phyloP scores from a whole-genome alignment of 2,329 filamentous ascomycete species.

The Herpotrichia juniperi region DNA sequence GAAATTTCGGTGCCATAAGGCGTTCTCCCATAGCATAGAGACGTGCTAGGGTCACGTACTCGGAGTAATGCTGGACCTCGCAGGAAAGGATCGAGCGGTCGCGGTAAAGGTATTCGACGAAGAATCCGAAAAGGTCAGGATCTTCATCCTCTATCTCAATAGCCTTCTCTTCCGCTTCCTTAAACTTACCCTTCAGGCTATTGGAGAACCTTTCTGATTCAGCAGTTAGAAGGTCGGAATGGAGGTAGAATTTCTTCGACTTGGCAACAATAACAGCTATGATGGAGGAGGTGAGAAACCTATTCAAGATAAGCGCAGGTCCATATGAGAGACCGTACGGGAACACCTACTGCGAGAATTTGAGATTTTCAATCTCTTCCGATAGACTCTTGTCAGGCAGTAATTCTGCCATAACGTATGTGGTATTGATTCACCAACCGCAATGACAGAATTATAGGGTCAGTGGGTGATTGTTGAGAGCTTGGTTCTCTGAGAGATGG shows the following conservation, averaged over 20 bases:
- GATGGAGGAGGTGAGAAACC: slow-evolving; percentile 14
- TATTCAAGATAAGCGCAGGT: background rate
- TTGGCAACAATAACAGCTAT: slow-evolving; percentile 12
- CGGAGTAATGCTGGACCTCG: slow-evolving; percentile 16
- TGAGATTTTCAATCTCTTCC: background rate
- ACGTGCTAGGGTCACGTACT: slow-evolving; percentile 21
- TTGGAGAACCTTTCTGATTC: slow-evolving; percentile 21
- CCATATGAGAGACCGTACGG: background rate
- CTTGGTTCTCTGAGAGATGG: background rate
- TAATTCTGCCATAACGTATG: background rate
- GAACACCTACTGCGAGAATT: background rate
- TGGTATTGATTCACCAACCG: background rate
- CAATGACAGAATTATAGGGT: background rate
- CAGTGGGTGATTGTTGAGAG: no score
- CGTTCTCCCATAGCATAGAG: slow-evolving; percentile 27
- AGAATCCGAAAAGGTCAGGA: slow-evolving; percentile 23
- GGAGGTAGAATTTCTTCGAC: slow-evolving; percentile 19
- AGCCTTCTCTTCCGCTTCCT: slow-evolving; percentile 16
- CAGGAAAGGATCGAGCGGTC: slow-evolving; percentile 13
- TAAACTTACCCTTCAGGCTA: slow-evolving; percentile 11
- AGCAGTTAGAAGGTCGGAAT: slow-evolving; percentile 14
- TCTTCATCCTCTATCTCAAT: slow-evolving; percentile 23
- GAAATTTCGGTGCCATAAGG: slow-evolving; percentile 16
- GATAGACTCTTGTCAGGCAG: background rate
- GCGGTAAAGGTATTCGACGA: slow-evolving; percentile 28